phyloP scores from a whole-genome alignment of 805 yeast genomes.

The Lachancea nothofagi region DNA sequence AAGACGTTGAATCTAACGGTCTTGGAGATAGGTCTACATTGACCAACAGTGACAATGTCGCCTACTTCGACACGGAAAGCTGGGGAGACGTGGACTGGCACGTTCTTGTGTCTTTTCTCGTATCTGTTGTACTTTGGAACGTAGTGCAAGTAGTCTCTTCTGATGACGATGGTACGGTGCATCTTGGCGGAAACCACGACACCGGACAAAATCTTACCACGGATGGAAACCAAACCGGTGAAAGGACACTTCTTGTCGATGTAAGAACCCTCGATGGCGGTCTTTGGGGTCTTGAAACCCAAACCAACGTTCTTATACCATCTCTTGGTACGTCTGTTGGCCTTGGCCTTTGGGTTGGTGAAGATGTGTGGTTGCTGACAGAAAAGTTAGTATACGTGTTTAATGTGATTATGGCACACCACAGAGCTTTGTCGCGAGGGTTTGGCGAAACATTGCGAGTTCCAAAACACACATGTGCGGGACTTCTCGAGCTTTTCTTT shows the following conservation, averaged over 20 bases:
- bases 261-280: constrained; percentile 98
- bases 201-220: constrained; percentile 99
- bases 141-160: constrained; percentile 99
- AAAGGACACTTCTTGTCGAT: constrained; percentile 99
- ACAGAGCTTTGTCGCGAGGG: no score
- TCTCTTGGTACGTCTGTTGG: constrained; percentile 98
- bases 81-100: constrained; percentile 99
- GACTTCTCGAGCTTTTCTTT: no score
- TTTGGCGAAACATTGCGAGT: no score
- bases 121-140: constrained; percentile 99
- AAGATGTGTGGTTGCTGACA: constrained; percentile 98
- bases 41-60: constrained; percentile 99
- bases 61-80: constrained; percentile 99
- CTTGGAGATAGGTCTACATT: constrained; percentile 99
- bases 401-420: not conserved
- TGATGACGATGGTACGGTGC: constrained; percentile 99
- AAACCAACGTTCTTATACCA: constrained; percentile 99
- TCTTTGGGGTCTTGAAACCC: constrained; percentile 99
- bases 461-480: no score
- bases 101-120: constrained; percentile 99
- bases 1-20: constrained; percentile 99
- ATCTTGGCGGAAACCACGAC: constrained; percentile 99
- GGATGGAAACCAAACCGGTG: constrained; percentile 93
- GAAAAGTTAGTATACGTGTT: constrained; percentile 35
- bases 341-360: constrained; percentile 99